Evolutionary conservation across 345 rosid species (phyloP), one percentile per base, ranked within the genome.

Genomic region (Xanthoceras sorbifolium): DNA sequence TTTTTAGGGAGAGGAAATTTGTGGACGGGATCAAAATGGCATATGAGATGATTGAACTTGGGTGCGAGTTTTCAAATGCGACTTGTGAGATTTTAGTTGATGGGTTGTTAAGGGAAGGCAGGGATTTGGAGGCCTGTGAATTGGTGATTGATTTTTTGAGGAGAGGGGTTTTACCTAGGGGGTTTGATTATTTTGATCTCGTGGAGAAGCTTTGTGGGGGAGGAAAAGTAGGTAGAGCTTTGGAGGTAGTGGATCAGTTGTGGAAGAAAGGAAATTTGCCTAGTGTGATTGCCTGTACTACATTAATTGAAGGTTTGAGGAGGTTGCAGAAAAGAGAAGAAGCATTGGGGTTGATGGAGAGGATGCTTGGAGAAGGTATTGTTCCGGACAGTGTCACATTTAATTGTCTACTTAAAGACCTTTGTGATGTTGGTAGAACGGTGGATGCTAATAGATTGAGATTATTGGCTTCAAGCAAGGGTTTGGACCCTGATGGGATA

Each of bases 41-140:
- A 4, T 86, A 93, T 72, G 97, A 93, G 85, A 91, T 94, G 98
- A 83, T 88, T 65, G 92, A 89, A 66, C 42, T 89, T 23, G 89
- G 93, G 44, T 87, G 86, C 61, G 76, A 72, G 64, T 83, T 93
- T 74, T 94, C 97, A 0, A 80, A 70, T 26, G 93, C 81, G 4
- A 94, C 97, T 67, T 94, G 97, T 63, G 98, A 94, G 85, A 93
- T 94, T 86, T 72, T 94, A 70, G 88, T 91, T 52, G 87, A 88
- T 84, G 98, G 97, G 38, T 83, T 94, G 54, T 89, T 89, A 76
- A 89, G 87, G 78, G 87, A 77, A 77, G 87, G 87, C 26, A 69
- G 71, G 81, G 78, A 44, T 57, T 75, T 68, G 48, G 87, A 89
- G 70, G 97, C 95, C 0, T 81, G 86, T 64, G 88, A 81, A 23